These are phyloP conservation scores for Aspergillus fumigatus DNA, from an alignment of 2,329 filamentous ascomycete species.

Conservation along the genomic window DNA sequence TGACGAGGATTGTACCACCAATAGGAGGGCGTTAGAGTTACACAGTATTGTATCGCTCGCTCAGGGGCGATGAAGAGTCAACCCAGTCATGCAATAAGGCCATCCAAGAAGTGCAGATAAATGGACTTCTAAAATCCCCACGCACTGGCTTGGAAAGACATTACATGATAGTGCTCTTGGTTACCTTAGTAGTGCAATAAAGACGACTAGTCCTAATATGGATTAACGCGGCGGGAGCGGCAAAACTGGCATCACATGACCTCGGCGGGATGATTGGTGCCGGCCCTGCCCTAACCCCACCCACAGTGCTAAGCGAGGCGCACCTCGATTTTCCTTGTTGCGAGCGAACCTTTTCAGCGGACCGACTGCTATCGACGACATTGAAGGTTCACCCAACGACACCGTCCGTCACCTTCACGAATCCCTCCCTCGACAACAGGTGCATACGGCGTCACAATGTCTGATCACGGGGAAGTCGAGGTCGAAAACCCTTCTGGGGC, in stretches of 20 bases:
- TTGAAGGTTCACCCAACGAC: slow-evolving; percentile 36
- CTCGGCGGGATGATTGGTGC: slow-evolving; percentile 14
- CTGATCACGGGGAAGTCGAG: slow-evolving; percentile 92
- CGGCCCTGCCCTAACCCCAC: slow-evolving; percentile 33
- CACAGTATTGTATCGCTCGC: no score
- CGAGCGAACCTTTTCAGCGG: slow-evolving; percentile 32
- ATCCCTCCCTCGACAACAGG: slow-evolving; percentile 37
- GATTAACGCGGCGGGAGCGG: slow-evolving; percentile 1
- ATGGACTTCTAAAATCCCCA: no score
- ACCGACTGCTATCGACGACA: slow-evolving; percentile 33
- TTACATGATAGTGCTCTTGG: not conserved
- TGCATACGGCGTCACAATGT: slow-evolving; percentile 63
- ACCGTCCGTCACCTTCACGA: slow-evolving; percentile 36
- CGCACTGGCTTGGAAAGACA: not conserved
- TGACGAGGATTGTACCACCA: not conserved
- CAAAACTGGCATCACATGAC: slow-evolving; percentile 22
- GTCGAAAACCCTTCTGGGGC: slow-evolving; percentile 68
- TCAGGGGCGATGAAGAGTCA: not conserved
- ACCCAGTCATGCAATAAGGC: not conserved
- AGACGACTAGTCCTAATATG: not conserved
- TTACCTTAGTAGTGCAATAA: not conserved
- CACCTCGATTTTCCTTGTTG: slow-evolving; percentile 37
- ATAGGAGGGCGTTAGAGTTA: not conserved
- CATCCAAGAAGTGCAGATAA: not conserved
- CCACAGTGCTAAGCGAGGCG: slow-evolving; percentile 42